Base-by-base conservation (phyloP, 495 filamentous ascomycete species). In the Margaritispora aquatica region DNA sequence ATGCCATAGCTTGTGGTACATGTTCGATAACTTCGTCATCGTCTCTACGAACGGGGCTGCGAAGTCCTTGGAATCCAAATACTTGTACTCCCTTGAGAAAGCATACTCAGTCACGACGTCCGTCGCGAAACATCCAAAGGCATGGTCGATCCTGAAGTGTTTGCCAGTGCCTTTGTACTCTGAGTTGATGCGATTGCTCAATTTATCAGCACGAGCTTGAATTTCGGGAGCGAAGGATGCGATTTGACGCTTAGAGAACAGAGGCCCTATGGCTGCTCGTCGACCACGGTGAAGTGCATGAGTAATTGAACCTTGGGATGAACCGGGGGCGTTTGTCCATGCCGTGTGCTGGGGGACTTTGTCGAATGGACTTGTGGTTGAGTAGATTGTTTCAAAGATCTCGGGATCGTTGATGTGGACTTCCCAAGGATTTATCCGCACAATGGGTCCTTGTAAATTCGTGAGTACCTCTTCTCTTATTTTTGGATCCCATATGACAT, bases 371-470 rank as follows among this genome's bases (percentile, higher is more conserved):
- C 26, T 55, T 22, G 46, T 60, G 11, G 31, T 49, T 7, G 62
- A 38, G 64, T 80, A 84, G 9, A 85, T 48, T 19, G 71, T 67
- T 53, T 81, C 72, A 57, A 75, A 80, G 63, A 72, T 85, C 9
- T 79, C 71, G 0, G 78, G 75, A 64, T 84, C 80, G 27, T 73
- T 66, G 58, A 84, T 72, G 58, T 82, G 80, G 0, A 86, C 38
- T 55, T 86, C 82, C 51, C 74, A 63, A 0, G 84, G 82, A 47
- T 69, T 80, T 67, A 86, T 83, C 17, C 83, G 74, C 7, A 85
- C 70, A 51, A 86, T 84, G 17, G 83, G 82, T 1, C 83, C 62
- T 64, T 22, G 24, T 27, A 29, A 1, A 48, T 15, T 3, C 7
- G 38, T 44, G 38, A 44, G 38, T 44, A 8, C 17, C 15, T 3